These are phyloP conservation scores for Hygrophila difformis DNA, from an alignment of 257 asterid genomes.

Conservation along the genomic window DNA sequence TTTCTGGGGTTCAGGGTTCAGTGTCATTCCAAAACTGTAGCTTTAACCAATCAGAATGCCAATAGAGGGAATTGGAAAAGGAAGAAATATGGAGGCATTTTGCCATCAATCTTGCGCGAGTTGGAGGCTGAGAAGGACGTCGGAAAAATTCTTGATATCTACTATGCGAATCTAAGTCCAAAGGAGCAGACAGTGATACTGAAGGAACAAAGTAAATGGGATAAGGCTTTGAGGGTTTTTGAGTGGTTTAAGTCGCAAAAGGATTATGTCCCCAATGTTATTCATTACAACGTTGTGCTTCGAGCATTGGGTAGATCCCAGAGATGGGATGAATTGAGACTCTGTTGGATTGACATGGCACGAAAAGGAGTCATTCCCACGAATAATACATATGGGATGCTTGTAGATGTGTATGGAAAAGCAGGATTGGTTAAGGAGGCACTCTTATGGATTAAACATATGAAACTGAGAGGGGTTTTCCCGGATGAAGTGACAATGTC, in stretches of 20 bases:
- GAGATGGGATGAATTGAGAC: constrained; percentile 93
- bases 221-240: constrained; percentile 64
- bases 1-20: constrained; percentile 46
- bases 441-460: neutral
- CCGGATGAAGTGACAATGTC: constrained; percentile 95
- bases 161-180: constrained; percentile 60
- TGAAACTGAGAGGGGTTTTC: constrained; percentile 58
- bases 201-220: constrained; percentile 81
- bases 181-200: constrained; percentile 85
- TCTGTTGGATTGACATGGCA: constrained; percentile 56
- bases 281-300: constrained; percentile 87
- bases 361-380: neutral
- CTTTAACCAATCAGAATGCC: constrained; percentile 30
- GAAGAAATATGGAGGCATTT: constrained; percentile 53
- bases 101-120: constrained; percentile 50
- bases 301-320: constrained; percentile 71
- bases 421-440: constrained; percentile 34
- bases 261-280: constrained; percentile 73
- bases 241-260: constrained; percentile 77
- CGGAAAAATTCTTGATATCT: constrained; percentile 44
- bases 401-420: constrained; percentile 64
- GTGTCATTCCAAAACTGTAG: constrained; percentile 31
- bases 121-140: constrained; percentile 54
- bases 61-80: constrained; percentile 30
- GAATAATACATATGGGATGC: constrained; percentile 73